A percentile compares a stretch with the other conserved stretches of the same genome.
Evolutionary conservation across 768 basidiomycete species (phyloP).

Genomic region (Xerocomellus dryophilus): DNA sequence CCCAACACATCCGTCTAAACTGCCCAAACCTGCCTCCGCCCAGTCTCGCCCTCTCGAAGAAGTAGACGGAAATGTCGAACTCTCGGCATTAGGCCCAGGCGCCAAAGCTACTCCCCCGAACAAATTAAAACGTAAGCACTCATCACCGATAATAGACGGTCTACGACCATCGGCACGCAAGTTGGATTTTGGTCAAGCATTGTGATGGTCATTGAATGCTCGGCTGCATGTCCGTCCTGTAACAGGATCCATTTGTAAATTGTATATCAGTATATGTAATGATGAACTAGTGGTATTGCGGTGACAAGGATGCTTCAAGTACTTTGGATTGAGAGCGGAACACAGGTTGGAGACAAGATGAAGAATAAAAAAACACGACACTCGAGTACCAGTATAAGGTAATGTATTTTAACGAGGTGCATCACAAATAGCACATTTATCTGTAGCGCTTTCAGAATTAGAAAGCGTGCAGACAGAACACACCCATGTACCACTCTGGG

Average conservation of each 20-base stretch:
- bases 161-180: constrained; percentile 62
- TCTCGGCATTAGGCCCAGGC: constrained; percentile 45
- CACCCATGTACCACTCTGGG: constrained; percentile 33
- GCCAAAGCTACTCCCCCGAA: constrained; percentile 51
- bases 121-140: constrained; percentile 68
- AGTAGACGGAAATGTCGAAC: constrained; percentile 69
- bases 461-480: constrained; percentile 40
- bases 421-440: constrained; percentile 54
- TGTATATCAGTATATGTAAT: constrained; percentile 6
- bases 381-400: constrained; percentile 6
- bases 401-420: constrained; percentile 32
- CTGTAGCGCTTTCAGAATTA: constrained; percentile 43
- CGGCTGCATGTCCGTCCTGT: neutral
- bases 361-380: constrained; percentile 13
- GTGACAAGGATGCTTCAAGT: neutral
- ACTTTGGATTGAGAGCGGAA: constrained; percentile 1
- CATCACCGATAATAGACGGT: constrained; percentile 47
- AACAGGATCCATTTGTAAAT: neutral
- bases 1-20: constrained; percentile 83
- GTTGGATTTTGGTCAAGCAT: constrained; percentile 62
- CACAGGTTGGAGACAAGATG: neutral
- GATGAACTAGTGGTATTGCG: constrained; percentile 1
- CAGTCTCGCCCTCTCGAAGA: constrained; percentile 67
- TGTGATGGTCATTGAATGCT: constrained; percentile 1
- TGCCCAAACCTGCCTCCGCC: constrained; percentile 66